Evolutionary conservation across 331 rosid species (phyloP).

Genomic region (Malus hybrid): DNA sequence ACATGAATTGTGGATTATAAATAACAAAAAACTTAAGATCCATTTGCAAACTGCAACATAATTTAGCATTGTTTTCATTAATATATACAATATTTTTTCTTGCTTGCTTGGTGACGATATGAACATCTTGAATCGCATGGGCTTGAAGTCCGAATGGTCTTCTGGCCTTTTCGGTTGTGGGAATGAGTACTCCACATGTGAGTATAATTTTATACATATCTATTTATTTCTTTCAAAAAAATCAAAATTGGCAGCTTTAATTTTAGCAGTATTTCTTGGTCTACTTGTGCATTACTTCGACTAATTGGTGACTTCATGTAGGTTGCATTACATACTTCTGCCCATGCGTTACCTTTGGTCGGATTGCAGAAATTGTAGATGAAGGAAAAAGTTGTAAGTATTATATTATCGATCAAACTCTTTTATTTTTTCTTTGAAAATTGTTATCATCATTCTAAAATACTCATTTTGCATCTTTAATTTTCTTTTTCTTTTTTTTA

Average conservation of each 20-base stretch:
- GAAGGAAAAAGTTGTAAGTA: conserved; percentile 21
- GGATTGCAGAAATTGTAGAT: conserved; percentile 18
- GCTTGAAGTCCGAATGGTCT: conserved; percentile 8
- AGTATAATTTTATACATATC: neutral
- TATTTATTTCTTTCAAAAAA: neutral
- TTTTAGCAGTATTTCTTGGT: too few species aligned
- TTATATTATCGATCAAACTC: neutral
- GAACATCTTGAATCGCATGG: neutral
- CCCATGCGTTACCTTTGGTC: conserved; percentile 26
- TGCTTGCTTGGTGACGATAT: neutral
- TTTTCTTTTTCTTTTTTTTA: too few species aligned
- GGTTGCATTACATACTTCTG: conserved; percentile 16
- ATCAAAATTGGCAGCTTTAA: too few species aligned
- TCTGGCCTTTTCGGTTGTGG: conserved; percentile 9
- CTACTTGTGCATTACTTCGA: neutral
- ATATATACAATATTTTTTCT: neutral
- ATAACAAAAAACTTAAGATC: neutral
- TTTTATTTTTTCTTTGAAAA: too few species aligned
- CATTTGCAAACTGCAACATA: neutral
- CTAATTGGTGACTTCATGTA: neutral
- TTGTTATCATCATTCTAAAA: too few species aligned
- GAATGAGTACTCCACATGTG: conserved; percentile 7
- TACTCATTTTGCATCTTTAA: too few species aligned
- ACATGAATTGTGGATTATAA: neutral
- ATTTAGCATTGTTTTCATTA: neutral